Base-by-base conservation (phyloP, 1,284 basidiomycete species). In the Cystobasidium sp. region DNA sequence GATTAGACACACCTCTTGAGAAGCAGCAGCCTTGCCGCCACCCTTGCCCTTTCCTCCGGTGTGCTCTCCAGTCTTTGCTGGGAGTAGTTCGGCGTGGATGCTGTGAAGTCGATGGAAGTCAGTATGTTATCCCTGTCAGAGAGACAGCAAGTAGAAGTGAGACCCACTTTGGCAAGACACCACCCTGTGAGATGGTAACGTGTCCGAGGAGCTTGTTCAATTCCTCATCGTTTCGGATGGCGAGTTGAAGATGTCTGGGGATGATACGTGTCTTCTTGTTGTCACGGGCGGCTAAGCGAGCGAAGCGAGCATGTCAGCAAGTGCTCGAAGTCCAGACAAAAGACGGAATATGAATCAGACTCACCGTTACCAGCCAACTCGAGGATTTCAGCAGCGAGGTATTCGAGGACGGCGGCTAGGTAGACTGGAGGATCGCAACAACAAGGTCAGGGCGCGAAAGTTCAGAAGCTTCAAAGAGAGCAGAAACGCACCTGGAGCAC, bases 261-360 rank as follows among this genome's bases (percentile, higher is more conserved):
- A 93, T 91, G 82, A 94, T 94, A 89, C 92, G 92, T 81, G 91
- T 90, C 86, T 93, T 86, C 86, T 89, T 89, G 84, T 90, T 88
- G 79, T 90, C 88, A 76, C 88, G 85, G 37, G 87, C 87, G 70
- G 70, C 70, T 71, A 20, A 4, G 24, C 37, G 14, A 56, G 43
- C 8, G 39, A 59, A 63, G 31, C 24, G 52, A 39, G 24, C 37
- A 39, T 3, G 18, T 18, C 16, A 62, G n/a, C n/a, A n/a, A n/a
- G n/a, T n/a, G n/a, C n/a, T n/a, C n/a, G n/a, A n/a, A n/a, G n/a
- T n/a, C n/a, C n/a, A n/a, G n/a, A n/a, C n/a, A n/a, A n/a, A n/a
- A n/a, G n/a, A n/a, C n/a, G n/a, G n/a, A n/a, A n/a, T n/a, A n/a
- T n/a, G n/a, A n/a, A n/a, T n/a, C n/a, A n/a, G n/a, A n/a, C 69